phyloP scores from a whole-genome alignment of 78 protist species.

The Dictyostelium intermedium region DNA sequence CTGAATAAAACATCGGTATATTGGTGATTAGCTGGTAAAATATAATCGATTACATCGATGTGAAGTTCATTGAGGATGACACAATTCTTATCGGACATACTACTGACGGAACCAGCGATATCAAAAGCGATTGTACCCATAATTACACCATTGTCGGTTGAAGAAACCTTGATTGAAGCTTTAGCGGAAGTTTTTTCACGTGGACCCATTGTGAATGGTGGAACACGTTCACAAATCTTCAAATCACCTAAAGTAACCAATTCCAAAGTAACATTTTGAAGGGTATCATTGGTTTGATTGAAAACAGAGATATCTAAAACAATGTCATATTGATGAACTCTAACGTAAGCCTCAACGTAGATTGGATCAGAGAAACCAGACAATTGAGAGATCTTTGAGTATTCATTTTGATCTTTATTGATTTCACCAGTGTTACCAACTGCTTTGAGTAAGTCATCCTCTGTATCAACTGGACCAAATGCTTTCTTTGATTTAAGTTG shows the following conservation, averaged over 20 bases:
- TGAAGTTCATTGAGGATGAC: slow-evolving; percentile 96
- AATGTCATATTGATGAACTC: slow-evolving; percentile 97
- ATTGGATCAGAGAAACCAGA: slow-evolving; percentile 96
- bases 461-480: slow-evolving; percentile 73
- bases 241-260: slow-evolving; percentile 96
- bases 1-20: slow-evolving; percentile 90
- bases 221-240: slow-evolving; percentile 95
- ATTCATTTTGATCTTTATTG: slow-evolving; percentile 51
- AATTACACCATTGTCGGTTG: slow-evolving; percentile 98
- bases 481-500: slow-evolving; percentile 77
- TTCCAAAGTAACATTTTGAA: slow-evolving; percentile 95
- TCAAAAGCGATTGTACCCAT: slow-evolving; percentile 96
- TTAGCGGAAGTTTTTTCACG: slow-evolving; percentile 73
- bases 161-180: slow-evolving; percentile 93
- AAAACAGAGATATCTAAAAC: slow-evolving; percentile 86
- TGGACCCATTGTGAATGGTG: slow-evolving; percentile 88
- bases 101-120: slow-evolving; percentile 65
- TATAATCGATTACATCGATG: slow-evolving; percentile 98
- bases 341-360: slow-evolving; percentile 97
- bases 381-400: slow-evolving; percentile 88
- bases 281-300: slow-evolving; percentile 92
- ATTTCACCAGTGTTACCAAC: neutral
- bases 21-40: slow-evolving; percentile 91
- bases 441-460: slow-evolving; percentile 47
- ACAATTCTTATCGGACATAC: slow-evolving; percentile 78